A percentile compares a stretch with the other conserved stretches of the same genome.
Conservation (phyloP, 768 basidiomycete genomes). For the Mycena kentingensis region DNA sequence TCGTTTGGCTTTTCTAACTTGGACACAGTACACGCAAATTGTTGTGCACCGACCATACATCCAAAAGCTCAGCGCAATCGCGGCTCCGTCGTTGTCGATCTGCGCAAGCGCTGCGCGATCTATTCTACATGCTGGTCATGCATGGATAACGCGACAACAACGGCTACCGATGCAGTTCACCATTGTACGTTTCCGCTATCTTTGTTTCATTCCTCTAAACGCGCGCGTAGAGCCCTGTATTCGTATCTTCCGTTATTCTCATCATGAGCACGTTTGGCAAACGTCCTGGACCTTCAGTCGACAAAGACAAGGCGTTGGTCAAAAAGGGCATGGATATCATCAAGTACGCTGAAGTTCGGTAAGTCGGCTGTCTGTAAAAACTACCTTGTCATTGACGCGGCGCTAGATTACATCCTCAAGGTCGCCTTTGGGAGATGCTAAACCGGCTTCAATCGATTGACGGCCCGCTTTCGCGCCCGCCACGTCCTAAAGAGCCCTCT, state of each 20-base stretch:
- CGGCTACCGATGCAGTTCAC: neutral
- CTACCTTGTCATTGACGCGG: neutral
- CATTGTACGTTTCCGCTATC: neutral
- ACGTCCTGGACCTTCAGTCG: constrained; percentile 8
- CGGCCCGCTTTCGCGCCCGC: neutral
- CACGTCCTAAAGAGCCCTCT: neutral
- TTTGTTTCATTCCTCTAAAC: neutral
- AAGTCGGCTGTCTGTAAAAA: neutral
- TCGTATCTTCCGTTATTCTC: constrained; percentile 12
- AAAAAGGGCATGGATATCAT: constrained; percentile 7
- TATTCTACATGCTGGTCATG: constrained; percentile 4
- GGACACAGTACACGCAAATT: no score
- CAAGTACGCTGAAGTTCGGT: constrained; percentile 12
- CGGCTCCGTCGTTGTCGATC: constrained; percentile 17
- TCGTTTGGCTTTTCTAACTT: constrained; percentile 33
- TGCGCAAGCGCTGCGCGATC: constrained; percentile 17
- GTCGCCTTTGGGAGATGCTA: neutral
- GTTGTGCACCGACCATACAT: constrained; percentile 28
- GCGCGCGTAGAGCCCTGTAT: constrained; percentile 10
- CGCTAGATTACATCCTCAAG: neutral
- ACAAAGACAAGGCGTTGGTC: constrained; percentile 4
- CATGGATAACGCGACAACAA: constrained; percentile 8
- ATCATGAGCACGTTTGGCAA: constrained; percentile 11
- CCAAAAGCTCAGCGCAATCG: constrained; percentile 2
- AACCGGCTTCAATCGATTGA: neutral